A percentile compares a stretch with the other conserved stretches of the same genome.
These are phyloP conservation scores for Aquilaria malaccensis DNA, from an alignment of 345 rosid genomes.

Conservation along the genomic window DNA sequence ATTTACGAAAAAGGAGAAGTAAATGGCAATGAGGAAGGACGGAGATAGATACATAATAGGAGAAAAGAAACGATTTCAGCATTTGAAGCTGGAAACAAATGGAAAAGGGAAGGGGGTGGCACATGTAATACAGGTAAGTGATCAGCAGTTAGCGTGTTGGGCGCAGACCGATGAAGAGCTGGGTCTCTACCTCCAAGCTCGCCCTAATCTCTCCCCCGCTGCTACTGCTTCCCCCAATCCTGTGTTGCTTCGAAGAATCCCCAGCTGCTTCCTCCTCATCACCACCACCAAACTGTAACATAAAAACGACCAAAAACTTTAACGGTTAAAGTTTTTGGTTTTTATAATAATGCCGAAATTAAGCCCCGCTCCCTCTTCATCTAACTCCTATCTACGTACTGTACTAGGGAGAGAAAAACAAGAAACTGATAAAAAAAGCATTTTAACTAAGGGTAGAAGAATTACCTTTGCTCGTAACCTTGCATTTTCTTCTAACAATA, in stretches of 20 bases:
- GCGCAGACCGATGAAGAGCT: constrained; percentile 42
- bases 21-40: no score
- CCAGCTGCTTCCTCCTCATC: constrained; percentile 1
- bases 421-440: not conserved
- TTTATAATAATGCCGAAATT: not conserved
- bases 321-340: not conserved
- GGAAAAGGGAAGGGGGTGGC: no score
- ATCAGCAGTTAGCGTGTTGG: constrained; percentile 3
- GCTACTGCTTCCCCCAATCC: constrained; percentile 13
- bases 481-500: constrained; percentile 39
- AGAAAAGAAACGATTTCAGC: no score
- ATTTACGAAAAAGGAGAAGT: no score
- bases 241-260: no score
- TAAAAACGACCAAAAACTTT: no score
- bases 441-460: not conserved
- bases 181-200: constrained; percentile 40
- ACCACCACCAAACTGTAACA: constrained; percentile 5
- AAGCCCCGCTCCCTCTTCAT: constrained; percentile 1
- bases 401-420: not conserved
- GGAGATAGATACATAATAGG: no score
- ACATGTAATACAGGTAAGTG: no score
- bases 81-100: no score
- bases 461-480: constrained; percentile 35
- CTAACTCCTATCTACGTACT: not conserved
- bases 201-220: constrained; percentile 13